Evolutionary conservation across 176 grass and related monocot species (phyloP), one percentile per base, ranked within the genome.

Genomic region (Cocos nucifera): DNA sequence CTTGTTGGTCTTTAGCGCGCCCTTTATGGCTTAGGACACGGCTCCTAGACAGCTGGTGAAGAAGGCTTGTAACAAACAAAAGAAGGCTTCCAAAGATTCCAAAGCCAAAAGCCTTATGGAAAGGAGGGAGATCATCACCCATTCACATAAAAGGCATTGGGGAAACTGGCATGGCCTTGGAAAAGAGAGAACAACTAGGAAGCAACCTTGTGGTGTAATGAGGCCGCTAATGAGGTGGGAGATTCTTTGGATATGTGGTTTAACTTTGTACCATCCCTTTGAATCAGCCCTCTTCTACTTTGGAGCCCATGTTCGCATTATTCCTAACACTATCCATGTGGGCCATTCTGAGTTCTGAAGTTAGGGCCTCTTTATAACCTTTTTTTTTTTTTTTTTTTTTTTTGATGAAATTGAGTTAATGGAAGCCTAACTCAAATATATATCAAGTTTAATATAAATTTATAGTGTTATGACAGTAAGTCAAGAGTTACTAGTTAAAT

Each of bases 201-300:
- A 56, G 22, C 54, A 56, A 14, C 6, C 54, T 22, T 21, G 22
- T 56, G 35, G 35, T 9, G 9, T 56, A 56, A 32, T 19, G 27
- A 61, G 58, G 15, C 17, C 58, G 17, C 58, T 61, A 39, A n/a
- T 39, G 5, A 20, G 24, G 28, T 61, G 58, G 58, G 19, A 17
- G 58, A 61, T 61, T 29, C 58, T 61, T 61, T 61, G 58, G 58
- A 61, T 61, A 35, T 61, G 58, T 61, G 58, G 58, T 61, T 39
- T 10, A 61, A 27, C 17, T 35, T 61, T 19, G 58, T n/a, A 17
- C 58, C 29, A 27, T 30, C 28, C 53, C 53, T 28, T 60, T 6
- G 8, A 17, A 17, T 17, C 21, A 23, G 25, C 10, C 25, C 25
- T 60, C 16, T 60, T 4, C 25, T 60, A 27, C 57, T 17, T 15